Base-by-base conservation (phyloP, 306 rosid genomes). In the Quercus gilva region DNA sequence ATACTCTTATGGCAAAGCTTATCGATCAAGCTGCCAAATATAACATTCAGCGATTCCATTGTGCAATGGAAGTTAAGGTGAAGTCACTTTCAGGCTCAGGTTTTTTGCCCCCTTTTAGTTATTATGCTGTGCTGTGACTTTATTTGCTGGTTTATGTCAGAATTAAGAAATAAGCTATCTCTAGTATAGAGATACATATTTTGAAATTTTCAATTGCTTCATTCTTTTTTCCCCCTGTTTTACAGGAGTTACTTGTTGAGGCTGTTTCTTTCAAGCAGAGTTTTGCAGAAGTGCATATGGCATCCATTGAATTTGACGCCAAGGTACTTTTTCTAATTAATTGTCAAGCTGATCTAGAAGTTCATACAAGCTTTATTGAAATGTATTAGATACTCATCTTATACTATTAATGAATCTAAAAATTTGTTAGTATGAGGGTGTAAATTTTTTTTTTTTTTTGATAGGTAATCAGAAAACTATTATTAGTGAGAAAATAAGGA, bases 41-140 rank as follows among this genome's bases (percentile, higher is more conserved):
- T 79, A 90, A 85, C 56, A 78, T 76, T 81, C 82, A 85, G 69
- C 90, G 97, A 17, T 90, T 90, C 80, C 84, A 35, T 53, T 84
- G 85, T 67, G 90, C 83, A 43, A 89, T 87, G 29, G 80, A 90
- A 88, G 81, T 91, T 80, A 95, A 92, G 98, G 99, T 93, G 80
- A 80, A 67, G 49, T 81, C 72, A 35, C 78, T 53, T 60, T 65
- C 74, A 45, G 59, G 58, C 67, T 52, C 73, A 20, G 26, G 15
- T 69, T 63, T 69, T 79, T 55, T 63, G 12, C 55, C 65, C 72
- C 82, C 69, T 67, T 81, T 60, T 73, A 17, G 28, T 21, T 69
- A 25, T 78, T 35, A 61, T 69, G 74, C 43, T 78, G n/a, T 85
- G 64, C 52, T 25, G 64, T 3, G 28, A 71, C 61, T 83, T 43